phyloP scores from a whole-genome alignment of 257 asterid species.

The Solanum gracilifrons region DNA sequence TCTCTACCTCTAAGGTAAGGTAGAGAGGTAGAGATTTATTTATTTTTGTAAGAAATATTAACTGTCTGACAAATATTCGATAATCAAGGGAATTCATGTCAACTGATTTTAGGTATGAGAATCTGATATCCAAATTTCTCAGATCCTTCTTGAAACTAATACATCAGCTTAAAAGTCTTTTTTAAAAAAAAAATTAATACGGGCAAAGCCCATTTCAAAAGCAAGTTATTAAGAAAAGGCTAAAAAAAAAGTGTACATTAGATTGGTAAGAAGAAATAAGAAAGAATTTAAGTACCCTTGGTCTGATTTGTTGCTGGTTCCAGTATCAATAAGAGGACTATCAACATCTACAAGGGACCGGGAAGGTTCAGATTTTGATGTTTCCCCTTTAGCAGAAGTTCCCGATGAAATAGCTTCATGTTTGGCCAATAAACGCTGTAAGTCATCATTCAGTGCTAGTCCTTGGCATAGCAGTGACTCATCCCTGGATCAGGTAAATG shows the following conservation, averaged over 20 bases:
- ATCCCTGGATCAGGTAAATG: constrained; percentile 13
- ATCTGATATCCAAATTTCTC: not conserved
- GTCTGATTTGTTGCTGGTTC: constrained; percentile 41
- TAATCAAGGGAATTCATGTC: not conserved
- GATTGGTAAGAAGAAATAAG: not conserved
- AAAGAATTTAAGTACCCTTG: constrained; percentile 44
- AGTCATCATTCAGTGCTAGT: constrained; percentile 3
- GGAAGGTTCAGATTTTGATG: constrained; percentile 45
- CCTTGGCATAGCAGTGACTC: not conserved
- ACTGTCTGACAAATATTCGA: not conserved
- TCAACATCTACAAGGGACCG: constrained; percentile 53
- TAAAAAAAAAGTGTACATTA: not conserved
- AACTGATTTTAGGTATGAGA: not conserved
- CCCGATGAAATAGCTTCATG: constrained; percentile 3
- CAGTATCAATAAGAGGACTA: constrained; percentile 75
- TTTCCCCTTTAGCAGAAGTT: constrained; percentile 30
- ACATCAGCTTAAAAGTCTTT: not conserved
- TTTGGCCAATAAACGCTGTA: constrained; percentile 3
- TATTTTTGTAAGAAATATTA: not conserved
- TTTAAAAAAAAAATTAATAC: not conserved
- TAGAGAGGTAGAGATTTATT: not conserved
- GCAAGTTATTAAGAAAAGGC: not conserved
- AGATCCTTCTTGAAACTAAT: not conserved
- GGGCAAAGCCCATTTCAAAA: not conserved
- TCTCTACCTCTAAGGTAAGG: not conserved